phyloP scores from a whole-genome alignment of 1,284 basidiomycete genomes.

The Entoloma clypeatum region DNA sequence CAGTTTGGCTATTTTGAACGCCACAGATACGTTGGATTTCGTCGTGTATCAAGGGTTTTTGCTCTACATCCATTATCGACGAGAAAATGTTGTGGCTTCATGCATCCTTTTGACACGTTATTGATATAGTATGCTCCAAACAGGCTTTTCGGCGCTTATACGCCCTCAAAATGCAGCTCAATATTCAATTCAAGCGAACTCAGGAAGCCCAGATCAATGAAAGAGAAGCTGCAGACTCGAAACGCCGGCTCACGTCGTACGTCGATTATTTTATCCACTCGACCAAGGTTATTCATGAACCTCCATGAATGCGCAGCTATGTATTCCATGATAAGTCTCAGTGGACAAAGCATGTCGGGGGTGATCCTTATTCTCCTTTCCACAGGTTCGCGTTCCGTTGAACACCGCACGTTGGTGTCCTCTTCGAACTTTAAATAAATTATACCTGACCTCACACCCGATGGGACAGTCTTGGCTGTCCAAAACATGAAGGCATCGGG shows the following conservation, averaged over 20 bases:
- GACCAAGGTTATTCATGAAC: neutral
- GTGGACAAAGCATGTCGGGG: neutral
- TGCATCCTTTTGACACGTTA: neutral
- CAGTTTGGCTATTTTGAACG: neutral
- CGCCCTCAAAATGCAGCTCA: constrained; percentile 37
- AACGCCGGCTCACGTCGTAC: constrained; percentile 65
- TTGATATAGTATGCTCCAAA: neutral
- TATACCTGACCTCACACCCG: constrained; percentile 43
- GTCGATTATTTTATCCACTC: constrained; percentile 14
- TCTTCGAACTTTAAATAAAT: constrained; percentile 36
- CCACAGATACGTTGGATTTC: constrained; percentile 55
- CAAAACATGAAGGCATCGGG: constrained; percentile 75
- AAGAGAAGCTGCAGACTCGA: constrained; percentile 55
- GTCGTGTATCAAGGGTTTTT: constrained; percentile 45
- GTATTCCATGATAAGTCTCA: constrained; percentile 54
- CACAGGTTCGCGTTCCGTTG: constrained; percentile 28
- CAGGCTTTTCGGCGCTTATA: constrained; percentile 26
- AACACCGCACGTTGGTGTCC: constrained; percentile 62
- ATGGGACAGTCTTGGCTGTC: constrained; percentile 67
- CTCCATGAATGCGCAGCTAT: constrained; percentile 38
- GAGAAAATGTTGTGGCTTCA: constrained; percentile 25
- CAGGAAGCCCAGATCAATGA: constrained; percentile 11
- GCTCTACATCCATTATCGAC: constrained; percentile 42
- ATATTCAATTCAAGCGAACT: constrained; percentile 45
- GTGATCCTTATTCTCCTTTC: neutral